phyloP scores from a whole-genome alignment of 768 basidiomycete species.

The Calocybe cyanea region DNA sequence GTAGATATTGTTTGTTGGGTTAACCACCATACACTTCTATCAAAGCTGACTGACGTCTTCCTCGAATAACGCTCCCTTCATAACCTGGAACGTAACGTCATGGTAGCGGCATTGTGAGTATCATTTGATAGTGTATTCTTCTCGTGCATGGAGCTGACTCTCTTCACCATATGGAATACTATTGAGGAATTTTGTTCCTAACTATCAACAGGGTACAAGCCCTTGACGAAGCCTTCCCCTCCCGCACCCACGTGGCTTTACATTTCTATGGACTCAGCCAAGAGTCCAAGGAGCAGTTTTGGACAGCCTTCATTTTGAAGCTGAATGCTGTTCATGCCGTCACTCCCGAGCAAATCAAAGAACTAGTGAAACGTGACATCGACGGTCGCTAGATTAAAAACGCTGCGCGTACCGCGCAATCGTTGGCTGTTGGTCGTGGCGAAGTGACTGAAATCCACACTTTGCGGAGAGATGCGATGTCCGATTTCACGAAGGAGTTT shows the following conservation, averaged over 20 bases:
- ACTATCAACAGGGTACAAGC: constrained; percentile 56
- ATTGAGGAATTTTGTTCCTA: constrained; percentile 53
- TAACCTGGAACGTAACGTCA: constrained; percentile 63
- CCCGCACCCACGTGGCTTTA: constrained; percentile 62
- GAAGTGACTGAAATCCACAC: constrained; percentile 45
- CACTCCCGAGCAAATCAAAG: constrained; percentile 36
- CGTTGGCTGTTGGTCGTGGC: constrained; percentile 47
- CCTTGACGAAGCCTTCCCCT: constrained; percentile 68
- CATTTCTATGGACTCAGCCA: constrained; percentile 57
- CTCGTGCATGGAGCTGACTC: constrained; percentile 21
- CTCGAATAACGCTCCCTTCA: constrained; percentile 64
- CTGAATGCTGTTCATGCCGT: constrained; percentile 34
- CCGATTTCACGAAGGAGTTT: constrained; percentile 52
- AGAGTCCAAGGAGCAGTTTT: constrained; percentile 54
- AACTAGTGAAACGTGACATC: constrained; percentile 46
- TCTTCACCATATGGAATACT: constrained; percentile 55
- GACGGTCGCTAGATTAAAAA: constrained; percentile 74
- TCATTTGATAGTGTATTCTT: constrained; percentile 5
- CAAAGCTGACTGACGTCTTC: constrained; percentile 70
- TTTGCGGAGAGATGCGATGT: constrained; percentile 59
- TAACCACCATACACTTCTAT: constrained; percentile 9
- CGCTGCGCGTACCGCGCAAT: constrained; percentile 59
- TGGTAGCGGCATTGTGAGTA: constrained; percentile 64
- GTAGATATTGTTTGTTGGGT: background rate
- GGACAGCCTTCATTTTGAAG: constrained; percentile 57